Evolutionary conservation across 495 filamentous ascomycete species (phyloP).

Genomic region (Schizothecium vesticola): DNA sequence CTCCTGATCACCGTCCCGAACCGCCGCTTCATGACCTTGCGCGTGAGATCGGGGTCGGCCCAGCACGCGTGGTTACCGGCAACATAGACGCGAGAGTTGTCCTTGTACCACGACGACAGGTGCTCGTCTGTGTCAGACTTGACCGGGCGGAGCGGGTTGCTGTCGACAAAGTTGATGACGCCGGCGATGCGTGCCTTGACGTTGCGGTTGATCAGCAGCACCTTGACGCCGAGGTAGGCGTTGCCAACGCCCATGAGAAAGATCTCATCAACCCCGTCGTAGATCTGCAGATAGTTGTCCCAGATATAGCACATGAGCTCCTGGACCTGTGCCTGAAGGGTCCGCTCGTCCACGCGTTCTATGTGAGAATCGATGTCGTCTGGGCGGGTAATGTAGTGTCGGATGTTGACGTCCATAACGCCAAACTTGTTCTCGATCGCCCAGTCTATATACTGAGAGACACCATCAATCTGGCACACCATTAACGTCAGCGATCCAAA

Average conservation of each 20-base stretch:
- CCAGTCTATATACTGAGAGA: constrained; percentile 78
- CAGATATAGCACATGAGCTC: constrained; percentile 83
- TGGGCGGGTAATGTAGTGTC: constrained; percentile 56
- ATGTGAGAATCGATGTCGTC: constrained; percentile 35
- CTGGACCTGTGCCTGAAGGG: constrained; percentile 52
- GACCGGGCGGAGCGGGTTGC: constrained; percentile 55
- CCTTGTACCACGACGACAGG: constrained; percentile 66
- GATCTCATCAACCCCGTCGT: constrained; percentile 58
- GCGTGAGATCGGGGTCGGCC: constrained; percentile 46
- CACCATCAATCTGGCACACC: constrained; percentile 60
- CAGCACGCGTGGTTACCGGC: constrained; percentile 65
- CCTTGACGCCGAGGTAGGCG: constrained; percentile 62
- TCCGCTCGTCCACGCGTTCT: constrained; percentile 27
- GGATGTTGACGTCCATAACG: constrained; percentile 86
- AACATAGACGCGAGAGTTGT: constrained; percentile 71
- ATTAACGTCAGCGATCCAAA: constrained; percentile 31
- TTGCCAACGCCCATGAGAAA: constrained; percentile 81
- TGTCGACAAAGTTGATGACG: constrained; percentile 55
- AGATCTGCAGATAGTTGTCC: constrained; percentile 93
- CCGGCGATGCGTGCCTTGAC: constrained; percentile 42
- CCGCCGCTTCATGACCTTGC: constrained; percentile 58
- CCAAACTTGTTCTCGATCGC: constrained; percentile 64
- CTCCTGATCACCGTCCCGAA: constrained; percentile 60
- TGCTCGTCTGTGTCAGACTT: constrained; percentile 57
- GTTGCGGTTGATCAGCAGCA: constrained; percentile 61